Evolutionary conservation across 192 early-diverging fungal species (phyloP), one percentile per base, ranked within the genome.

Genomic region (Podila minutissima): DNA sequence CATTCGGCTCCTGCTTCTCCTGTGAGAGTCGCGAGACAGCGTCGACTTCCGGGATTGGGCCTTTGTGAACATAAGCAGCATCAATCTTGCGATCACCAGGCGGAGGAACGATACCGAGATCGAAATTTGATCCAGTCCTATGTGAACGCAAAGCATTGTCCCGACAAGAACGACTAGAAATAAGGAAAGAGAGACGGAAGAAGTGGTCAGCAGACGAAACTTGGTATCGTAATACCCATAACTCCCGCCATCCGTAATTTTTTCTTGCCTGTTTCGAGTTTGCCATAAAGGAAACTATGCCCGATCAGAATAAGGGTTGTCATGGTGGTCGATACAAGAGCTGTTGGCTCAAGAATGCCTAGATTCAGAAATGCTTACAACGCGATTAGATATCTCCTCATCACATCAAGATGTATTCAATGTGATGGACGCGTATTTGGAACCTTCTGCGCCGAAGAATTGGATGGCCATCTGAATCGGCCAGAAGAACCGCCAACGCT

Each of bases 401-500:
- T 46, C 2, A 12, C 2, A 17, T 46, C 2, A 46, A 0, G 41
- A 46, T 15, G 8, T 46, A 15, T 46, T 17, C 2, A 46, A 15
- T 2, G 2, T 15, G 15, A 46, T 0, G 41, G 15, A 17, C 12
- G 15, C 1, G 35, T n/a, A n/a, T 1, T 17, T 46, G 11, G 41
- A 46, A 46, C 41, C 41, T 46, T 46, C 41, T 46, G 15, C 3
- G 41, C 2, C 41, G 1, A 59, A 58, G 2, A 35, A 49, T 6
- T 37, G 33, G 8, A 64, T 35, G 13, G 64, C 5, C 13, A 48
- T 32, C 12, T 46, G 49, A 8, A 68, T 22, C 31, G 55, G 60
- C 53, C 62, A 63, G 5, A 63, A 20, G 5, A 64, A 24, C 22
- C 58, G n/a, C 11, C 17, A 50, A n/a, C 67, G 66, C 13, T 50